Evolutionary conservation across 345 rosid species (phyloP), one percentile per base, ranked within the genome.

Genomic region (Pistacia vera): DNA sequence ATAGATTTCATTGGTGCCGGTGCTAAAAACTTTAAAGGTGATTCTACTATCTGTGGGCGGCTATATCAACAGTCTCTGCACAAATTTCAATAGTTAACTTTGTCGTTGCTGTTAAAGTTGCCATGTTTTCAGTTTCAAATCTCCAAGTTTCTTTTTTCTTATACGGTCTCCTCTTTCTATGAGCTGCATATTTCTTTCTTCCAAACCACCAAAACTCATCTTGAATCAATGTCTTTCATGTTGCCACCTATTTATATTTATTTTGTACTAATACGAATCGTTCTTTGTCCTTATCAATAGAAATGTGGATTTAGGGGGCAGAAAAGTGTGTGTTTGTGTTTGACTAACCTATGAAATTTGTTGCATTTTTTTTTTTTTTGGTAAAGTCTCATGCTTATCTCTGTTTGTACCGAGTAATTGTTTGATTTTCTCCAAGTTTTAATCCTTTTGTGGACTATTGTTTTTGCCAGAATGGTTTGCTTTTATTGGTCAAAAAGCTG

Each of bases 1-100:
- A 80, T 96, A 55, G 86, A 91, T 73, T 92, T 96, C 73, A 82
- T 96, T 68, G 98, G 99, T 69, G 98, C 93, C 75, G 97, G 99
- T 74, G 99, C 99, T 75, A 86, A 83, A 77, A 89, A 86, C 81
- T 96, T 90, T 74, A 85, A 79, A 89, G 99, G 99, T 95, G 81
- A 82, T 55, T 12, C 46, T 77, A 77, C 71, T 61, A 52, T 46
- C 35, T 65, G 25, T 61, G 38, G 60, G 51, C 22, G 33, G 41
- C 14, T n/a, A 9, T 60, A n/a, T 77, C 46, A 73, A 11, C 2
- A 30, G 30, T 65, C 48, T 12, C 20, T 14, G n/a, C 73, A 30
- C 48, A 44, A 1, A 25, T 11, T 46, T 51, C 49, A 61, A 38
- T 36, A 18, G 16, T 30, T 49, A 57, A 17, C 74, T 41, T 41